Percentiles rank a stretch among this genome's conserved stretches.
Evolutionary conservation across 352 stramenopile genomes (phyloP).

Genomic region (Phytophthora sojae): DNA sequence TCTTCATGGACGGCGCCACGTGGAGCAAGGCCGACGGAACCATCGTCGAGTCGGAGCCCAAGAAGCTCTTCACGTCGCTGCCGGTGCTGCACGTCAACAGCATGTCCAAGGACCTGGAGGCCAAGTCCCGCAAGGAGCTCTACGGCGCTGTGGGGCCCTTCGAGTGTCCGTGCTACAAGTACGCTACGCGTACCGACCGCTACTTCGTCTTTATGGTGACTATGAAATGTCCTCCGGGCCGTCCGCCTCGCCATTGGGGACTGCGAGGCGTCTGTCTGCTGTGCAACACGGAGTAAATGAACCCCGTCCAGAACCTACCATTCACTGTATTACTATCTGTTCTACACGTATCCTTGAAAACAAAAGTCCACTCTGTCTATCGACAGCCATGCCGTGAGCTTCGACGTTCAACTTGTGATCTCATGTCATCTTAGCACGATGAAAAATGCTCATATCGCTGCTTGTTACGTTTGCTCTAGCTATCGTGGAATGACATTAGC

Average conservation of each 20-base stretch:
- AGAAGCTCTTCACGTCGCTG: constrained; percentile 96
- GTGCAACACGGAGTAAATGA: constrained; percentile 93
- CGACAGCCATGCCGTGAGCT: constrained; percentile 7
- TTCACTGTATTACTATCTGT: not conserved
- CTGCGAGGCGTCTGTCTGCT: constrained; percentile 94
- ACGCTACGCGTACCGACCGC: constrained; percentile 93
- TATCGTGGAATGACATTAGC: too few relatives aligned
- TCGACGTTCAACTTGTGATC: constrained; percentile 54
- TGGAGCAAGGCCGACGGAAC: constrained; percentile 95
- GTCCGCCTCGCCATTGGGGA: constrained; percentile 94
- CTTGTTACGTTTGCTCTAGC: too few relatives aligned
- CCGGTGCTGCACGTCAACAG: constrained; percentile 97
- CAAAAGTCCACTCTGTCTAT: not conserved
- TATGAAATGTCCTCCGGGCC: constrained; percentile 89
- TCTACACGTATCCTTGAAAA: constrained; percentile 34
- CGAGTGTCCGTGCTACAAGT: constrained; percentile 98
- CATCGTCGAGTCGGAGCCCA: constrained; percentile 96
- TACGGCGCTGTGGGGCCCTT: constrained; percentile 94
- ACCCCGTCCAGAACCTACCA: not conserved
- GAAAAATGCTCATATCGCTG: too few relatives aligned
- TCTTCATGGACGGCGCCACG: constrained; percentile 97
- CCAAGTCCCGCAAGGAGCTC: constrained; percentile 93
- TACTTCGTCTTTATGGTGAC: constrained; percentile 98
- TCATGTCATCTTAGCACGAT: too few relatives aligned
- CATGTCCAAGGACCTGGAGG: constrained; percentile 94